Base-by-base conservation (phyloP, 768 basidiomycete genomes). In the Collybiopsis luxurians region DNA sequence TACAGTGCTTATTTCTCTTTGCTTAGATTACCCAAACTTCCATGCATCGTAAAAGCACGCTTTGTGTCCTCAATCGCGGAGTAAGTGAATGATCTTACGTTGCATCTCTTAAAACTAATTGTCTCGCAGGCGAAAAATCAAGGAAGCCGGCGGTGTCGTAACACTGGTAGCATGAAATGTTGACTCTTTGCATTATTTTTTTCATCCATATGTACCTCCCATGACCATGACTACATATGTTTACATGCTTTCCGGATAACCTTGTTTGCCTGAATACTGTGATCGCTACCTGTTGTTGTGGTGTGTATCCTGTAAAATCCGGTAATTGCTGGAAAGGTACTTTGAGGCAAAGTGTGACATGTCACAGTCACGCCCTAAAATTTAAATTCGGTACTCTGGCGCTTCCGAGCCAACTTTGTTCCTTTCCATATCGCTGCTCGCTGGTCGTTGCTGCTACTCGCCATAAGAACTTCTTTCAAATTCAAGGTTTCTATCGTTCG, bases 41-140 rank as follows among this genome's bases (percentile, higher is more conserved):
- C 97, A 15, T 92, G 94, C 80, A 98, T 99, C 69, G 92, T 99
- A 66, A 98, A 98, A 81, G 95, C 97, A 55, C 94, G 97, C 61
- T 96, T 88, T 69, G 95, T 98, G 53, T 96, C 94, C 40, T 80
- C 76, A 64, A 87, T 82, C 67, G 95, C 95, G 61, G 92, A 94
- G 92, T 76, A 63, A 59, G 81, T 77, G 6, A 44, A 45, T 50
- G 24, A 15, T 28, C 40, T 47, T 45, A 17, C n/a, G 52, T 13
- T n/a, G 44, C 6, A 31, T 31, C 24, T 31, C 2, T 38, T 34
- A 46, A 40, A 19, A 30, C 2, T 45, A 48, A 62, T 61, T 23
- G 46, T 39, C 55, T 21, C n/a, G 11, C 53, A 83, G 79, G 67
- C 69, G 66, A 59, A 93, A 93, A 76, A 94, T 94, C 80, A 93